These are phyloP conservation scores for Blastomyces parvus DNA, from an alignment of 2,329 filamentous ascomycete genomes.

Conservation along the genomic window DNA sequence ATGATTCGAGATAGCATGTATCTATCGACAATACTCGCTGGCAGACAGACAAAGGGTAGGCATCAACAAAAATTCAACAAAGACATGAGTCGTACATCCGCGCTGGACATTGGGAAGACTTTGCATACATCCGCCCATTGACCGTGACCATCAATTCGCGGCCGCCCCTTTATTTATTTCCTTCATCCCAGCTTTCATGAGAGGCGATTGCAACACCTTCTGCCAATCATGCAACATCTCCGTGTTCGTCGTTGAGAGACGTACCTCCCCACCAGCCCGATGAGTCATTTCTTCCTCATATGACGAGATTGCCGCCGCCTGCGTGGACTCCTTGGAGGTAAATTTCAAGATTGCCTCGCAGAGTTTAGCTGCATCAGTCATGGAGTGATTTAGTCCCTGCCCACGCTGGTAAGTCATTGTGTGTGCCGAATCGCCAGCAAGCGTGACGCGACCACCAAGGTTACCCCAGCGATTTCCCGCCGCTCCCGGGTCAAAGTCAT, in stretches of 20 bases:
- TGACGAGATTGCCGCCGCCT: conserved; percentile 16
- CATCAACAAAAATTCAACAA: background rate
- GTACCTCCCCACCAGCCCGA: conserved; percentile 38
- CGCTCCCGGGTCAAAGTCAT: conserved; percentile 19
- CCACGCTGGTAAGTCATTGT: conserved; percentile 21
- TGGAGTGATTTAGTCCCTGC: conserved; percentile 22
- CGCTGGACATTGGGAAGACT: background rate
- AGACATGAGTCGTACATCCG: background rate
- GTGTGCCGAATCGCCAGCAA: conserved; percentile 21
- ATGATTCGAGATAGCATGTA: background rate
- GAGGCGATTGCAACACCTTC: conserved; percentile 17
- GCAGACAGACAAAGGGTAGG: background rate
- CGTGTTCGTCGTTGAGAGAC: conserved; percentile 36
- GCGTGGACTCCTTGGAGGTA: conserved; percentile 10
- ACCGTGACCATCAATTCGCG: background rate
- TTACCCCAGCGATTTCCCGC: conserved; percentile 20
- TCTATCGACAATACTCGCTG: background rate
- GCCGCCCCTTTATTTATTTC: background rate
- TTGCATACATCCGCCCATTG: background rate
- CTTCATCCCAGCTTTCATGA: conserved; percentile 10
- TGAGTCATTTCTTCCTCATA: conserved; percentile 32
- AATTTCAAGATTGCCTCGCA: conserved; percentile 15
- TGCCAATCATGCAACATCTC: conserved; percentile 39
- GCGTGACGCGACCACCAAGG: conserved; percentile 17
- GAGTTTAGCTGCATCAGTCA: conserved; percentile 20